phyloP scores from a whole-genome alignment of 2,329 filamentous ascomycete species.

The Lizonia empirigonia region DNA sequence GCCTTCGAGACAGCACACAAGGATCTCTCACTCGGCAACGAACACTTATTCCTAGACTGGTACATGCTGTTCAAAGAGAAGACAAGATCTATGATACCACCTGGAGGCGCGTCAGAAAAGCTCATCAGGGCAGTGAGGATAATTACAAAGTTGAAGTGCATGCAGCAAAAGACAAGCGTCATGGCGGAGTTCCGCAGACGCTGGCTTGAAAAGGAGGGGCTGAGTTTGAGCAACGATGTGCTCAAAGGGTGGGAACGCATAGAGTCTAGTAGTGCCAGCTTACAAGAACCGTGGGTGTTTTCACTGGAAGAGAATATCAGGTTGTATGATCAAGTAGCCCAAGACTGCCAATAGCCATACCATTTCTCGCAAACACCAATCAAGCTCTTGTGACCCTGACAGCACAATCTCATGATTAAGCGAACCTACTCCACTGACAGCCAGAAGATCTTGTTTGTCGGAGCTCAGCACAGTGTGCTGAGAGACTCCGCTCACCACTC shows the following conservation, averaged over 20 bases:
- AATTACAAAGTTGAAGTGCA: constrained; percentile 13
- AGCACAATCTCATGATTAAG: too few species aligned
- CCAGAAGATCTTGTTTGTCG: too few species aligned
- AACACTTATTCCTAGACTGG: constrained; percentile 13
- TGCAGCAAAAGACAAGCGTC: constrained; percentile 13
- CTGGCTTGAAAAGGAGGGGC: constrained; percentile 7
- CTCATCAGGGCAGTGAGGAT: constrained; percentile 6
- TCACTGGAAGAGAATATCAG: constrained; percentile 10
- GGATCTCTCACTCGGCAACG: constrained; percentile 13
- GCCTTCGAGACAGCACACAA: constrained; percentile 14
- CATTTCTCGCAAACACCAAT: neutral
- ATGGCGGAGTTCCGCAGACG: constrained; percentile 12
- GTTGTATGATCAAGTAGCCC: constrained; percentile 8
- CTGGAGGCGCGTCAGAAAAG: constrained; percentile 3
- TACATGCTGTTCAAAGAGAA: constrained; percentile 12
- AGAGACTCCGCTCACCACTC: neutral
- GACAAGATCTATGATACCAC: constrained; percentile 4
- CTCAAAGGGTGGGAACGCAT: constrained; percentile 8
- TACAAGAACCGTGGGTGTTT: constrained; percentile 4
- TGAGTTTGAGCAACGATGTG: constrained; percentile 7
- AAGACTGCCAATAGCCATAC: constrained; percentile 7
- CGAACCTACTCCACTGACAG: too few species aligned
- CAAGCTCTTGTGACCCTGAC: too few species aligned
- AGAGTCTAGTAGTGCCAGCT: neutral
- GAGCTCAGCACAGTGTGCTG: too few species aligned